Evolutionary conservation across 345 rosid species (phyloP).

Genomic region (Moricandia moricandioides): DNA sequence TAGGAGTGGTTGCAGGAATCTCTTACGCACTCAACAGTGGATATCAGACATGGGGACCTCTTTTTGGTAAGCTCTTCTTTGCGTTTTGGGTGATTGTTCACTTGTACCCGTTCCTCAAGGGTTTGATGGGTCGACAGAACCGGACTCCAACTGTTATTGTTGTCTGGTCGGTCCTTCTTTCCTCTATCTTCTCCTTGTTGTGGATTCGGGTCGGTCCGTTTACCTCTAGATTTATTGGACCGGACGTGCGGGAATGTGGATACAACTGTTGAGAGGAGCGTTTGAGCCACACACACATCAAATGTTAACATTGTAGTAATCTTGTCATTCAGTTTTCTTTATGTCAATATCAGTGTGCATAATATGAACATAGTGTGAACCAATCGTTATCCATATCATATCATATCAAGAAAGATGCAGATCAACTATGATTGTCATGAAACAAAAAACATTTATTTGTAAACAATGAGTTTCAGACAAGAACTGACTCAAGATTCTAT

Average conservation of each 20-base stretch:
- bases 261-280: neutral
- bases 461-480: neutral
- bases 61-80: slow-evolving; percentile 84
- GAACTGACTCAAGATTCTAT: neutral
- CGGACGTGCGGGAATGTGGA: slow-evolving; percentile 36
- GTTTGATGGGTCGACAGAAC: neutral
- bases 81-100: slow-evolving; percentile 86
- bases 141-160: neutral
- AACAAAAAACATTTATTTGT: slow-evolving; percentile 19
- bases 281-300: neutral
- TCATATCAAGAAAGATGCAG: slow-evolving; percentile 5
- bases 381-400: neutral
- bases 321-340: neutral
- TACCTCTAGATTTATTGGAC: slow-evolving; percentile 67
- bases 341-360: neutral
- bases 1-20: slow-evolving; percentile 85
- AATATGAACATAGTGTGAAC: neutral
- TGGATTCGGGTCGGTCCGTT: slow-evolving; percentile 90
- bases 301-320: too few species aligned
- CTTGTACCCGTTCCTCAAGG: neutral
- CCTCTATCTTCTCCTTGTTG: slow-evolving; percentile 51
- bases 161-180: neutral
- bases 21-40: slow-evolving; percentile 84
- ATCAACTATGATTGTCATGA: neutral
- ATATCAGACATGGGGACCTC: slow-evolving; percentile 91